Percentiles rank a stretch among this genome's conserved stretches.
Evolutionary conservation across 352 stramenopile genomes (phyloP).

Genomic region (Saprolegnia parasitica): DNA sequence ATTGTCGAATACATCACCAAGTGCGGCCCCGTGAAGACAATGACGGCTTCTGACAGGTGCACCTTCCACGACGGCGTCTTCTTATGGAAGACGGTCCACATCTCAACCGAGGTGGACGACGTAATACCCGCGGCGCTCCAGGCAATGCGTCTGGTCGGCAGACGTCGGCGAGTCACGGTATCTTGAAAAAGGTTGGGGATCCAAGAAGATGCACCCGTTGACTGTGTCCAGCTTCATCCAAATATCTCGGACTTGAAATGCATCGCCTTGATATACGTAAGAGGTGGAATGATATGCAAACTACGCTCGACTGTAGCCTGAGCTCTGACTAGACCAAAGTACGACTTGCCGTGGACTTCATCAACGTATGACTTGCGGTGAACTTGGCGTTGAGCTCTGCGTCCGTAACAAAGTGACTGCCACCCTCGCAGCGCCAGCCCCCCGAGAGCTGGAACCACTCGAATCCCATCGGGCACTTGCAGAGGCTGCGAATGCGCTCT

Average conservation of each 20-base stretch:
- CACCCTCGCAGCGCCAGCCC: conserved; percentile 74
- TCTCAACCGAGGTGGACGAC: too few species aligned
- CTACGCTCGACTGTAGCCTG: not conserved
- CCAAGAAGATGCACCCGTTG: too few species aligned
- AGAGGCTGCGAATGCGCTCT: conserved; percentile 56
- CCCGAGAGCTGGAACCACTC: conserved; percentile 51
- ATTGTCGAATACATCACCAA: not conserved
- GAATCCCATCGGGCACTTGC: conserved; percentile 60
- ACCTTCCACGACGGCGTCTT: too few species aligned
- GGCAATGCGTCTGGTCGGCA: too few species aligned
- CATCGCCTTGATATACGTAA: conserved; percentile 31
- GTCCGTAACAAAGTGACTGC: conserved; percentile 70
- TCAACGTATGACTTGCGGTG: conserved; percentile 26
- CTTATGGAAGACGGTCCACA: too few species aligned
- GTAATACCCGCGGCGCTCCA: not conserved
- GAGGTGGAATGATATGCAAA: not conserved
- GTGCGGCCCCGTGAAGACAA: not conserved
- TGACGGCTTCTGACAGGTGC: too few species aligned
- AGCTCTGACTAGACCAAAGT: not conserved
- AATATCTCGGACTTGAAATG: too few species aligned
- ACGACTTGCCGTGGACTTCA: not conserved
- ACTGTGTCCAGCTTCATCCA: too few species aligned
- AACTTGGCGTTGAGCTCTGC: conserved; percentile 55
- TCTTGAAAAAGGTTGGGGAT: too few species aligned
- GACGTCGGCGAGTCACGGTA: not conserved